Evolutionary conservation across 2,329 filamentous ascomycete genomes (phyloP), one percentile per base, ranked within the genome.

Genomic region (Pseudogymnoascus sp.): DNA sequence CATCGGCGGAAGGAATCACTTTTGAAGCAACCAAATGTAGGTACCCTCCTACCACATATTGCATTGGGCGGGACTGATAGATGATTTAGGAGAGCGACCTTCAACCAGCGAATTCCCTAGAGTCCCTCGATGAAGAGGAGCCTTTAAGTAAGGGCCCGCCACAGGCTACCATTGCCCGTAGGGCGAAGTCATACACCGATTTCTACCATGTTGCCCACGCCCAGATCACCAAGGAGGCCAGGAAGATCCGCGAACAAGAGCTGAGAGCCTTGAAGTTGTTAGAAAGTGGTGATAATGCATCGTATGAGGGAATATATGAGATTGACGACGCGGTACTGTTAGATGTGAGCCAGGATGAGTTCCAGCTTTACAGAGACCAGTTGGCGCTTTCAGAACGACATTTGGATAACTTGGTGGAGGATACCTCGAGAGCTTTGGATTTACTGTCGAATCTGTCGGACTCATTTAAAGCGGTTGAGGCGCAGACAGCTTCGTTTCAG

Each of bases 401-500:
- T 75, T 83, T 99, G 42, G 88, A 92, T 66, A 84, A 84, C 42
- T 82, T 99, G 12, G 82, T 97, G 23, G 79, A 83, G 28, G 91
- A 92, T 73, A 92, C 93, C 1, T 85, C 90, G 62, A 83, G 83
- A 16, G 89, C 92, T 0, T 81, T 99, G 40, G 81, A 86, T 46
- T 81, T 96, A 16, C 82, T 99, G 28, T 88, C 89, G 14, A 86
- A 84, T 0, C 82, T 99, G 14, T 93, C 93, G 12, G 85, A 88
- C 69, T 93, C 93, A 4, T 99, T 99, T 78, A 87, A 88, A 68
- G 81, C 88, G 0, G 93, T 99, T 59, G 92, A 97, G 70, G 81
- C 84, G 8, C 93, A 97, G 77, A 99, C 95, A 0, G 90, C 89
- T n/a, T 88, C 89, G 12, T 97, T 99, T 78, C 90, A 93, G 73